phyloP scores from a whole-genome alignment of 2,329 filamentous ascomycete species.

The Chaetomiaceae sp. region DNA sequence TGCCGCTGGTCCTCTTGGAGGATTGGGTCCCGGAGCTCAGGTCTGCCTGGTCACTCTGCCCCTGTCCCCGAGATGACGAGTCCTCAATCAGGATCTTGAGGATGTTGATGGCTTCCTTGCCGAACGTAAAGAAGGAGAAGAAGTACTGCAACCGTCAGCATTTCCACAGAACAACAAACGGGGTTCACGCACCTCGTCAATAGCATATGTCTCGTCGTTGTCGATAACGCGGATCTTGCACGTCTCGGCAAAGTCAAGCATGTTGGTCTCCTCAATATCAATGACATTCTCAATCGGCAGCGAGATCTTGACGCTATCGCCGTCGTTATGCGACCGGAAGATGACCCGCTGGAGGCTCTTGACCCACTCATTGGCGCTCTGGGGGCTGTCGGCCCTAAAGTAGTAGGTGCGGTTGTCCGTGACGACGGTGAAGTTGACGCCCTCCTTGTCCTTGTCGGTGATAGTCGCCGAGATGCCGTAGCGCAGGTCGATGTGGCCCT shows the following conservation, averaged over 20 bases:
- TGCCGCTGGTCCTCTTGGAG: conserved; percentile 19
- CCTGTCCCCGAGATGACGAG: conserved; percentile 45
- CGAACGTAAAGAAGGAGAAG: conserved; percentile 89
- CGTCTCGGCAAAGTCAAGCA: conserved; percentile 88
- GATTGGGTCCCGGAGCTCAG: conserved; percentile 16
- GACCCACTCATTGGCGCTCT: conserved; percentile 94
- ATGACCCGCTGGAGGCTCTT: conserved; percentile 91
- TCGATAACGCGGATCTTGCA: conserved; percentile 91
- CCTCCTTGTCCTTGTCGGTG: conserved; percentile 72
- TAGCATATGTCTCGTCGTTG: conserved; percentile 88
- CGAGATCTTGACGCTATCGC: conserved; percentile 94
- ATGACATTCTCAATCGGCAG: conserved; percentile 84
- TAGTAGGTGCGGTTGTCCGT: conserved; percentile 80
- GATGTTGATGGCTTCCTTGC: conserved; percentile 75
- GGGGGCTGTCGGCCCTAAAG: conserved; percentile 81
- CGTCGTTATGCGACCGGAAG: conserved; percentile 91
- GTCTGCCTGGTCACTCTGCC: conserved; percentile 22
- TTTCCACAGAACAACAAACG: background rate
- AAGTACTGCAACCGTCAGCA: conserved; percentile 62
- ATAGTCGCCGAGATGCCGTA: conserved; percentile 86
- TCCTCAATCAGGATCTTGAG: conserved; percentile 69
- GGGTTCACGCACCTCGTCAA: conserved; percentile 69
- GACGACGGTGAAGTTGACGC: conserved; percentile 70
- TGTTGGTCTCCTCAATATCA: conserved; percentile 86
- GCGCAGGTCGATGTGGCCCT: conserved; percentile 85